Evolutionary conservation across 2,329 filamentous ascomycete species (phyloP).

Genomic region (Cadophora luteo-olivacea): DNA sequence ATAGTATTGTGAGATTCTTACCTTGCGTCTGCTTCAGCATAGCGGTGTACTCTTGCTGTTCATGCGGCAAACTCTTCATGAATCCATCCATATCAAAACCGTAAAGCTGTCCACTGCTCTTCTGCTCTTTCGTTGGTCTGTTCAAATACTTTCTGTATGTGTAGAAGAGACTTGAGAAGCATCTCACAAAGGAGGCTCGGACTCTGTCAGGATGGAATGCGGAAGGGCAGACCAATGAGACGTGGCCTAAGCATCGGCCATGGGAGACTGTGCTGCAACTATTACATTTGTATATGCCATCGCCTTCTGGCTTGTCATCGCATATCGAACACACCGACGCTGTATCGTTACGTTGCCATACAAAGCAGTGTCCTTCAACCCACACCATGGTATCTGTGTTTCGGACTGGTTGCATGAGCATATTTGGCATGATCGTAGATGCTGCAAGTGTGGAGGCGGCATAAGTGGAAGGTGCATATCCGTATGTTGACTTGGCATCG

Average conservation of each 20-base stretch:
- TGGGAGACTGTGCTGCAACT: slow-evolving; percentile 66
- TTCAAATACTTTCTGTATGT: slow-evolving; percentile 69
- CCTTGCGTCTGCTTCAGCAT: slow-evolving; percentile 73
- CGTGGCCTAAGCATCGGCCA: slow-evolving; percentile 65
- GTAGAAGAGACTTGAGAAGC: slow-evolving; percentile 69
- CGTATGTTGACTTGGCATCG: slow-evolving; percentile 51
- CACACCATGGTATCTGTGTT: slow-evolving; percentile 83
- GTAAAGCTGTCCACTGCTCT: slow-evolving; percentile 64
- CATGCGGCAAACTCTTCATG: slow-evolving; percentile 67
- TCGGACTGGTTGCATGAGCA: slow-evolving; percentile 78
- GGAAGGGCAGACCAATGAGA: slow-evolving; percentile 67
- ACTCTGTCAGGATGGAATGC: slow-evolving; percentile 69
- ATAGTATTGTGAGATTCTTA: slow-evolving; percentile 46
- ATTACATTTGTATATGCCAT: slow-evolving; percentile 77
- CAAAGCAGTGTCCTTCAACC: slow-evolving; percentile 85
- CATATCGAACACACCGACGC: slow-evolving; percentile 73
- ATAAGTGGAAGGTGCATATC: slow-evolving; percentile 84
- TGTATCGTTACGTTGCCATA: slow-evolving; percentile 65
- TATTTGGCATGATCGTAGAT: slow-evolving; percentile 85
- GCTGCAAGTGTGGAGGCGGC: slow-evolving; percentile 86
- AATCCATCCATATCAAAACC: slow-evolving; percentile 71
- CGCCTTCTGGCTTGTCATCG: slow-evolving; percentile 69
- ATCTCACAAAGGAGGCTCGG: slow-evolving; percentile 68
- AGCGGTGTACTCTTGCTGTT: slow-evolving; percentile 67
- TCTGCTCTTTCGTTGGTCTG: slow-evolving; percentile 66